Evolutionary conservation across 1,284 basidiomycete genomes (phyloP).

Genomic region (Microbotryum saponariae): DNA sequence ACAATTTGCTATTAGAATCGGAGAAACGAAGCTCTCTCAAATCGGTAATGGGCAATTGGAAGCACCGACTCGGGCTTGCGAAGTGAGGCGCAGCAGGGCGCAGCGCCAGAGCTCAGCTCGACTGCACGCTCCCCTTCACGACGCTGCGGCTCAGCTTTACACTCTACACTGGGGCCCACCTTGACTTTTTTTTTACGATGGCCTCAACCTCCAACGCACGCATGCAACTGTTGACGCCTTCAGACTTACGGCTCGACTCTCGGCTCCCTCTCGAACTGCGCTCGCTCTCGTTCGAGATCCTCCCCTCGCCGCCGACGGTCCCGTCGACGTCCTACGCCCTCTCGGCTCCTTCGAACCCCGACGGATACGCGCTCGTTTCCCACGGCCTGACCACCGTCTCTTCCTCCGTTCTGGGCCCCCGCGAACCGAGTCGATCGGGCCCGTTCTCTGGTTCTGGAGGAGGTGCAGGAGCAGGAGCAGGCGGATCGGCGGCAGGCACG

Average conservation of each 20-base stretch:
- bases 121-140: too few species aligned
- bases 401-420: constrained; percentile 81
- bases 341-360: constrained; percentile 23
- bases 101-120: too few species aligned
- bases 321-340: background rate
- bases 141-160: too few species aligned
- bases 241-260: constrained; percentile 66
- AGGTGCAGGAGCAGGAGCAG: constrained; percentile 61
- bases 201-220: constrained; percentile 2
- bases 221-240: constrained; percentile 25
- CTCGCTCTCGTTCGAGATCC: constrained; percentile 67
- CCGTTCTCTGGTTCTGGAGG: constrained; percentile 13
- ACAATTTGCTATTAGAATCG: too few species aligned
- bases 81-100: too few species aligned
- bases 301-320: constrained; percentile 45
- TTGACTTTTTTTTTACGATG: too few species aligned
- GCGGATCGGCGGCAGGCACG: constrained; percentile 50
- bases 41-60: too few species aligned
- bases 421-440: constrained; percentile 56
- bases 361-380: constrained; percentile 73
- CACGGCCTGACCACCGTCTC: constrained; percentile 86
- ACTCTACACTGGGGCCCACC: too few species aligned
- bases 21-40: too few species aligned
- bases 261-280: constrained; percentile 83
- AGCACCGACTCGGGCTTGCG: too few species aligned